phyloP scores from a whole-genome alignment of 805 yeast genomes.

The Hermanozyma aechmeae region DNA sequence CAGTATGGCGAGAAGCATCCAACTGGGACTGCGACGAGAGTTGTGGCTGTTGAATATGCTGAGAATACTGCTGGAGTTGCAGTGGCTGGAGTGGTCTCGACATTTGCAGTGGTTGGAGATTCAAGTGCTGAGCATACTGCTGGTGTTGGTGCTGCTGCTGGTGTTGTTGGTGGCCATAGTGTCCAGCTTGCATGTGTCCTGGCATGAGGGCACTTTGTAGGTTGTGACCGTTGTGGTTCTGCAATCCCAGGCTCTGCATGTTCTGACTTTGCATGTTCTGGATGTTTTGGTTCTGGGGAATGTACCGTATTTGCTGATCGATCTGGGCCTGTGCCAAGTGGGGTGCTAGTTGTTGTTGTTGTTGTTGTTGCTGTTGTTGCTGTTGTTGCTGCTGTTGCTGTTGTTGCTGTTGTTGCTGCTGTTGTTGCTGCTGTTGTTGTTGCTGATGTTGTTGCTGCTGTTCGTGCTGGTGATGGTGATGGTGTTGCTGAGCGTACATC shows the following conservation, averaged over 20 bases:
- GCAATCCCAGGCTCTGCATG: too few species aligned
- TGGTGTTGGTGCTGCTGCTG: conserved; percentile 1
- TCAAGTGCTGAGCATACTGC: conserved; percentile 3
- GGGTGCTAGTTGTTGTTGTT: conserved; percentile 5
- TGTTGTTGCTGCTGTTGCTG: not conserved
- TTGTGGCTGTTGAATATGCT: conserved; percentile 4
- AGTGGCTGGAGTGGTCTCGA: conserved; percentile 2
- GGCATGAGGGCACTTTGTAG: too few species aligned
- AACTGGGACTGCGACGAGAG: too few species aligned
- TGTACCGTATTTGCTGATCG: too few species aligned
- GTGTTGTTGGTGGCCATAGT: conserved; percentile 1
- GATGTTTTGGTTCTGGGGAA: too few species aligned
- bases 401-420: conserved; percentile 2
- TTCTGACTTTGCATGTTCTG: too few species aligned
- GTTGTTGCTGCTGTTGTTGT: conserved; percentile 3
- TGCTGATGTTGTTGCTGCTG: conserved; percentile 3
- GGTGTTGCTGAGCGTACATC: not conserved
- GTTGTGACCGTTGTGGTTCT: too few species aligned
- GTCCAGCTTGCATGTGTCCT: too few species aligned
- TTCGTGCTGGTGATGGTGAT: conserved; percentile 2
- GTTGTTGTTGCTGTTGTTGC: conserved; percentile 4
- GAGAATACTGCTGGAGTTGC: conserved; percentile 5
- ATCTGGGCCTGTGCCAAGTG: too few species aligned
- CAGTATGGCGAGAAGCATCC: too few species aligned
- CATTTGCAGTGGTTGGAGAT: conserved; percentile 4